Evolutionary conservation across 345 rosid genomes (phyloP), one percentile per base, ranked within the genome.

Genomic region (Camelina neglecta): DNA sequence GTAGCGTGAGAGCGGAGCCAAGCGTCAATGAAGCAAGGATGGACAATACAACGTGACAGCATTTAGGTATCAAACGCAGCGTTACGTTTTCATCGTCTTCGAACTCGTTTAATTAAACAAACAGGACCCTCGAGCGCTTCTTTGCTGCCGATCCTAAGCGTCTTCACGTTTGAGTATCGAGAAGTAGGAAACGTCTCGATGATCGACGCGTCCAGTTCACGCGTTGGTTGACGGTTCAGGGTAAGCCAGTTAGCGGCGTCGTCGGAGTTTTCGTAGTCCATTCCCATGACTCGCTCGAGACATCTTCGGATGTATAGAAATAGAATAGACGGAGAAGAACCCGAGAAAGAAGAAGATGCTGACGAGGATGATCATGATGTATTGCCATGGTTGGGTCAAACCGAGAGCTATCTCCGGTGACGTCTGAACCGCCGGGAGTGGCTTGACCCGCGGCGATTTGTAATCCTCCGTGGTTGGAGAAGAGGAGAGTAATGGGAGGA

Each of bases 21-120:
- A 16, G 87, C 86, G 61, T 87, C 97, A 59, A 93, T 85, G 59
- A 97, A 93, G 21, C 79, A 86, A 9, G 85, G 85, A 72, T 93
- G 97, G 39, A 89, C 26, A 24, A 24, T 24, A 93, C 65, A 90
- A 24, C 97, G 82, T 93, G 98, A 82, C 80, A 81, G 45, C 97
- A 93, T 75, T 86, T 85, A n/a, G 97, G 98, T 24, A 91, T 82
- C 69, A 90, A 80, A 75, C 97, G 96, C 85, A 93, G 85, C 71
- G 85, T 84, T 75, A 24, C 26, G 26, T 18, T 24, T 24, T 93
- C 88, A 3, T 84, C 83, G 56, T 91, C 97, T 41, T 86, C 87
- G 69, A 93, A 91, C 84, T 93, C 98, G 80, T 84, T 89, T 53
- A 93, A 59, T 24, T 24, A 24, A 24, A 76, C 97, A 93, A 7